Evolutionary conservation across 2,329 filamentous ascomycete genomes (phyloP).

Genomic region (Fusarium sp.): DNA sequence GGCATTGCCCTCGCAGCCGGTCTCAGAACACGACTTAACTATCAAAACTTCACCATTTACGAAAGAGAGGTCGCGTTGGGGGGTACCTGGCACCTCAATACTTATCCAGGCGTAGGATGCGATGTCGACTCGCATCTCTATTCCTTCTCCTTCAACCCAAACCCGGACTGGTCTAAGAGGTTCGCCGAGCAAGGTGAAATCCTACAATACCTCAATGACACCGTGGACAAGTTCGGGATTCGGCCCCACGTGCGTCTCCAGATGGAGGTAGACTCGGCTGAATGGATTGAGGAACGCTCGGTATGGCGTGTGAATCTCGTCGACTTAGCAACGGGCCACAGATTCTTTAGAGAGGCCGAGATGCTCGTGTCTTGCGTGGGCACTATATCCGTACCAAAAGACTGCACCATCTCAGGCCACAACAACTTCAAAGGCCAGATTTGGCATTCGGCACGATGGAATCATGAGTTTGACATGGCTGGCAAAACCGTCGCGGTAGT

Average conservation of each 20-base stretch:
- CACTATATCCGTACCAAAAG: neutral
- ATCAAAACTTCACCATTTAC: neutral
- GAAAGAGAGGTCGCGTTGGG: neutral
- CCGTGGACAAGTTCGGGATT: neutral
- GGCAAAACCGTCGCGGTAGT: neutral
- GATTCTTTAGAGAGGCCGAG: neutral
- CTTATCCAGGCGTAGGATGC: conserved; percentile 2
- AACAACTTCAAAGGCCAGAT: neutral
- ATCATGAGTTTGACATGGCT: neutral
- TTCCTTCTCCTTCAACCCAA: neutral
- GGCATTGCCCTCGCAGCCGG: neutral
- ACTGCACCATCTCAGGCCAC: neutral
- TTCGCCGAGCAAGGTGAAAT: neutral
- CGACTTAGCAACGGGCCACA: neutral
- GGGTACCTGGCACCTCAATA: neutral
- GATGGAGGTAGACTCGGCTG: neutral
- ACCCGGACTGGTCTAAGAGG: neutral
- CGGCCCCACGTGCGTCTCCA: neutral
- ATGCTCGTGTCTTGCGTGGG: neutral
- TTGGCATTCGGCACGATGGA: neutral
- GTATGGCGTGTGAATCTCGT: neutral
- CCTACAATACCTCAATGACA: conserved; percentile 1
- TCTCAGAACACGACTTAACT: neutral
- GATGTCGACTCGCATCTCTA: conserved; percentile 1
- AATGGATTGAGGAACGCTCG: neutral